Percentiles rank a stretch among this genome's conserved stretches.
phyloP scores from a whole-genome alignment of 1,284 basidiomycete genomes.

The Anthracocystis setariae region DNA sequence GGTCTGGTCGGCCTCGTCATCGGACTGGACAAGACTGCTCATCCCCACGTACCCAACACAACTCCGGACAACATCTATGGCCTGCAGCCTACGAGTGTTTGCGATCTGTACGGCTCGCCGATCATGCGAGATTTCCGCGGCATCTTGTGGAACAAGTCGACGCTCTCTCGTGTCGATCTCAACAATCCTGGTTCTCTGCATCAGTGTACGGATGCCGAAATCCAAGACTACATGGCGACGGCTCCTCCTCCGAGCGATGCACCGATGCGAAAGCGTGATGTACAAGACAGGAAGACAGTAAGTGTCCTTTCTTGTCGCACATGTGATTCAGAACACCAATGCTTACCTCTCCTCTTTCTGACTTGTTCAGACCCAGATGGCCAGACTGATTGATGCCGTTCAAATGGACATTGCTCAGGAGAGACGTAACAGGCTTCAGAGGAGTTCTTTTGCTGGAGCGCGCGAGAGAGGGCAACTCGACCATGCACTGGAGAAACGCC shows the following conservation, averaged over 20 bases:
- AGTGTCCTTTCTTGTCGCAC: background rate
- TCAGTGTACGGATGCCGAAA: slow-evolving; percentile 9
- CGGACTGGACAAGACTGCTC: slow-evolving; percentile 16
- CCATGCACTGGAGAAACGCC: slow-evolving; percentile 16
- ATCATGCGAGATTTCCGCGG: slow-evolving; percentile 27
- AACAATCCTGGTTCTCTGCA: slow-evolving; percentile 18
- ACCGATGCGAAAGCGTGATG: slow-evolving; percentile 17
- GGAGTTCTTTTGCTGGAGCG: background rate
- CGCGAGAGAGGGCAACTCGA: background rate
- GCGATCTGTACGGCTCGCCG: slow-evolving; percentile 20
- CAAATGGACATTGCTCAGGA: background rate
- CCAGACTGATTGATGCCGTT: slow-evolving; percentile 5
- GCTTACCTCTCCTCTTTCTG: background rate
- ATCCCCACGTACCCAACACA: slow-evolving; percentile 17
- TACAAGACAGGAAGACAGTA: background rate
- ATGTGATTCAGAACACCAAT: background rate
- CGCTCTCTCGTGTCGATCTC: slow-evolving; percentile 13
- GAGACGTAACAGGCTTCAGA: background rate
- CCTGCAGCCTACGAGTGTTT: slow-evolving; percentile 9
- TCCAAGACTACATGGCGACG: background rate
- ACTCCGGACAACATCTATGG: slow-evolving; percentile 33
- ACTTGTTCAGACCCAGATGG: background rate
- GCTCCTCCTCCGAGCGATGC: background rate
- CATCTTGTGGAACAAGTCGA: slow-evolving; percentile 35
- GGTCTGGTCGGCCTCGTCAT: slow-evolving; percentile 10